Evolutionary conservation across 1,284 basidiomycete species (phyloP), one percentile per base, ranked within the genome.

Genomic region (Phylloporus sp.): DNA sequence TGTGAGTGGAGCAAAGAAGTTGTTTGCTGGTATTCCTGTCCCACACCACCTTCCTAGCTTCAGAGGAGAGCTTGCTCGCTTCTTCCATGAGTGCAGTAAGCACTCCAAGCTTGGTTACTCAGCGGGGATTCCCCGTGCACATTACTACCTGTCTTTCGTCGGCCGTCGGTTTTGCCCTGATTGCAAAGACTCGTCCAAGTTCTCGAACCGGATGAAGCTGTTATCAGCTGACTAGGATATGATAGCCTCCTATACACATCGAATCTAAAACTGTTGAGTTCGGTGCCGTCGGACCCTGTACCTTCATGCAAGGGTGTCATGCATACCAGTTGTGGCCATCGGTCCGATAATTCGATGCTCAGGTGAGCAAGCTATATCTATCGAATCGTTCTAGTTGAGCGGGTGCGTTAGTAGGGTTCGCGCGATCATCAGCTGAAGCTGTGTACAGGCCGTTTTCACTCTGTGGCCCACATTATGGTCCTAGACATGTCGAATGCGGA

Each of bases 181-280:
- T 82, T 81, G 78, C 65, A 81, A 83, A 23, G 27, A 53, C 52
- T 41, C 29, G 47, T 23, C 19, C 19, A 60, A 45, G 84, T 5
- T 47, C 77, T 85, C 47, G 74, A 72, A 23, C 57, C 68, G 11
- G 71, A 66, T 20, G 83, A 83, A 75, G 59, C 84, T 35, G 79
- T 77, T 60, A 82, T 87, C 66, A 84, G 58, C 81, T 23, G 81
- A 82, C 66, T 65, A 68, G 25, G 68, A 69, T 56, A 69, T 60
- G 62, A 72, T 69, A 39, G 64, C 55, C n/a, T 62, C 70, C 29
- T 60, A 63, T 41, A 15, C 37, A 37, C 55, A 71, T 71, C 14
- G 60, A 60, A 15, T 45, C 32, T 43, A 20, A 20, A 32, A 23
- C 55, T 32, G 70, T 64, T n/a, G 35, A 66, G 62, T 63, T 69